These are phyloP conservation scores for Staphylotrichum longicolle DNA, from an alignment of 495 filamentous ascomycete genomes.

Conservation along the genomic window DNA sequence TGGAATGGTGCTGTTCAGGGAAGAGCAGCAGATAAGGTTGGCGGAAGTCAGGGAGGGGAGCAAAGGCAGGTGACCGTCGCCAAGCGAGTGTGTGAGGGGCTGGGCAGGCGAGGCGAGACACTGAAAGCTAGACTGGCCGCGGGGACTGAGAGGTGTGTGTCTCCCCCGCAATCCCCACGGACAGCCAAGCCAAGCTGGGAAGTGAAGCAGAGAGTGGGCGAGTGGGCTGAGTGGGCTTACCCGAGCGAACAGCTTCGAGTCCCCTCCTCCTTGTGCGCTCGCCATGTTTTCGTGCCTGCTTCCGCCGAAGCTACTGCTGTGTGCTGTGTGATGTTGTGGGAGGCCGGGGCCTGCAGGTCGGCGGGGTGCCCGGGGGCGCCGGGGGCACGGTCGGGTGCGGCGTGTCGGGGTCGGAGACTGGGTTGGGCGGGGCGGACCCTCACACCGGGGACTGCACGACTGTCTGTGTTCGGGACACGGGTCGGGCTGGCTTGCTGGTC, in stretches of 20 bases:
- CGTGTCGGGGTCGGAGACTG: too few species aligned
- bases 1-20: too few species aligned
- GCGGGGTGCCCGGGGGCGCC: not conserved
- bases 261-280: conserved; percentile 75
- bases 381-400: too few species aligned
- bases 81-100: conserved; percentile 13
- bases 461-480: not conserved
- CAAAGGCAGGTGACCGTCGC: conserved; percentile 1
- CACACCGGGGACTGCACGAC: too few species aligned
- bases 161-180: too few species aligned
- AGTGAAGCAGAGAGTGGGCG: conserved; percentile 5
- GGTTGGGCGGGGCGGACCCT: too few species aligned
- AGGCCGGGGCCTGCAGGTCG: not conserved
- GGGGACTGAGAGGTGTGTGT: too few species aligned
- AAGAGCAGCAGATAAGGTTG: not conserved
- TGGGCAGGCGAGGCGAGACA: not conserved
- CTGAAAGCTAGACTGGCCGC: not conserved
- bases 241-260: conserved; percentile 98
- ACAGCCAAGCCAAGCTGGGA: not conserved
- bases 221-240: conserved; percentile 59
- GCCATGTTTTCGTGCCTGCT: conserved; percentile 48
- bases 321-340: not conserved
- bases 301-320: not conserved
- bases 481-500: not conserved
- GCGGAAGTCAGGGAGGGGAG: not conserved